Conservation (phyloP, 768 basidiomycete genomes). For the Lactarius quietus region DNA sequence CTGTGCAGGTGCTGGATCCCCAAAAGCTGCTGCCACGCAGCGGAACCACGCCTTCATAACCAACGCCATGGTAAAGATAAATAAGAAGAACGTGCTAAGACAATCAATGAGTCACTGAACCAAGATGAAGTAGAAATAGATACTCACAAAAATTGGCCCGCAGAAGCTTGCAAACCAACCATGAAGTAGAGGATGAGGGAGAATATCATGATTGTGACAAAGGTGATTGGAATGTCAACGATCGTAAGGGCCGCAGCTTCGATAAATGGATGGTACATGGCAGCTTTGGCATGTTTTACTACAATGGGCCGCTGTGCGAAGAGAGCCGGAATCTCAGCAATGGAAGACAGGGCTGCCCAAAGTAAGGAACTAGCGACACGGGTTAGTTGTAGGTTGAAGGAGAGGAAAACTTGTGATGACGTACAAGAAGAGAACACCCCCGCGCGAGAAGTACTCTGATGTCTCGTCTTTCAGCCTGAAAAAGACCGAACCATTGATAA, state of each 20-base stretch:
- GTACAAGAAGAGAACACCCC: constrained; percentile 74
- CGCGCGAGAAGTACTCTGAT: constrained; percentile 67
- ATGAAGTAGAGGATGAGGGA: constrained; percentile 57
- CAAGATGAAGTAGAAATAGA: not conserved
- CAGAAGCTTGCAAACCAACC: constrained; percentile 51
- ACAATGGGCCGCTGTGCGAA: constrained; percentile 61
- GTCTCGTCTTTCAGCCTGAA: constrained; percentile 52
- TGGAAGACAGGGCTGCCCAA: constrained; percentile 53
- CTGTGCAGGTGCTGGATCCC: constrained; percentile 57
- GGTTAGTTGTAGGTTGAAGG: not conserved
- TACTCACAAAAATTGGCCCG: constrained; percentile 63
- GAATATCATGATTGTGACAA: constrained; percentile 45
- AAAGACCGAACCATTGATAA: constrained; percentile 65
- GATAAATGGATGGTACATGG: constrained; percentile 58
- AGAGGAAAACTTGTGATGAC: constrained; percentile 25
- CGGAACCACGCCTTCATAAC: constrained; percentile 79
- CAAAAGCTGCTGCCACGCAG: constrained; percentile 56
- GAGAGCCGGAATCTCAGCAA: constrained; percentile 59
- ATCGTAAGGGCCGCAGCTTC: constrained; percentile 55
- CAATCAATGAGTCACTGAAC: constrained; percentile 2
- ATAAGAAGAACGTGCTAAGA: constrained; percentile 54
- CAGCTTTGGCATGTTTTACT: constrained; percentile 51
- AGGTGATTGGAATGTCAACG: constrained; percentile 58
- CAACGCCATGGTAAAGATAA: constrained; percentile 54
- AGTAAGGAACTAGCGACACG: constrained; percentile 45